Percentiles rank a stretch among this genome's conserved stretches.
Evolutionary conservation across 2,329 filamentous ascomycete species (phyloP).

Genomic region (Neocatenulostroma microsporum): DNA sequence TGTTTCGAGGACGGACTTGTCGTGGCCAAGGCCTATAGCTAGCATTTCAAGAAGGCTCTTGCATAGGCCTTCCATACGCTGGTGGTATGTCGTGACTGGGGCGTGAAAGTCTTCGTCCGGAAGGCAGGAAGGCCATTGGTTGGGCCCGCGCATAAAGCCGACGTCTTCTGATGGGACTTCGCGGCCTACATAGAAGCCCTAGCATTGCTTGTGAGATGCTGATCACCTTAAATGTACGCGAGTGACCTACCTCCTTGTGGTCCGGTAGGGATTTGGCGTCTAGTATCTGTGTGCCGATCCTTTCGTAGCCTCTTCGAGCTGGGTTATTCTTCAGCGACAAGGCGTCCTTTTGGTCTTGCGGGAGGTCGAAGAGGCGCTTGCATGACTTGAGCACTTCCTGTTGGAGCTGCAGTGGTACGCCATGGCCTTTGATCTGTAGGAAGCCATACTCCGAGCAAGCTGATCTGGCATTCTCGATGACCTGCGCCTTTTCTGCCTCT

Average conservation of each 20-base stretch:
- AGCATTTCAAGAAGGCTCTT: conserved; percentile 17
- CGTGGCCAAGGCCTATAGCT: conserved; percentile 15
- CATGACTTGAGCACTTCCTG: conserved; percentile 13
- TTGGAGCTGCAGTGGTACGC: conserved; percentile 26
- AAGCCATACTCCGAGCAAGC: conserved; percentile 36
- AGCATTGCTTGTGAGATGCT: no score
- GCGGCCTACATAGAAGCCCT: conserved; percentile 26
- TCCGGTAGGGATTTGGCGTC: conserved; percentile 28
- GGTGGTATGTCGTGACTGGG: conserved; percentile 14
- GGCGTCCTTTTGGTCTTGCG: conserved; percentile 14
- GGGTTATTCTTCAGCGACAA: conserved; percentile 17
- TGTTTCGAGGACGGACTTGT: conserved; percentile 14
- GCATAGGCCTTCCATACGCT: conserved; percentile 15
- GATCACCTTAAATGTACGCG: no score
- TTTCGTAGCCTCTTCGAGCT: conserved; percentile 26
- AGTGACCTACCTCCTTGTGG: conserved; percentile 14
- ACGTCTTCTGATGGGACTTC: conserved; percentile 19
- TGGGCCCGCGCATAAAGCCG: conserved; percentile 33
- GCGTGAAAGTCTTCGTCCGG: conserved; percentile 25
- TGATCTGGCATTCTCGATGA: conserved; percentile 35
- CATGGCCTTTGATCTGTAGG: conserved; percentile 38
- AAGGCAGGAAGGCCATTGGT: conserved; percentile 37
- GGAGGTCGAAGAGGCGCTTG: conserved; percentile 16
- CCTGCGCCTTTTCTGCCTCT: conserved; percentile 26
- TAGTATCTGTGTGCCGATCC: conserved; percentile 44